A percentile compares a stretch with the other conserved stretches of the same genome.
Conservation (phyloP, 345 rosid genomes). For the Syzygium jambos region DNA sequence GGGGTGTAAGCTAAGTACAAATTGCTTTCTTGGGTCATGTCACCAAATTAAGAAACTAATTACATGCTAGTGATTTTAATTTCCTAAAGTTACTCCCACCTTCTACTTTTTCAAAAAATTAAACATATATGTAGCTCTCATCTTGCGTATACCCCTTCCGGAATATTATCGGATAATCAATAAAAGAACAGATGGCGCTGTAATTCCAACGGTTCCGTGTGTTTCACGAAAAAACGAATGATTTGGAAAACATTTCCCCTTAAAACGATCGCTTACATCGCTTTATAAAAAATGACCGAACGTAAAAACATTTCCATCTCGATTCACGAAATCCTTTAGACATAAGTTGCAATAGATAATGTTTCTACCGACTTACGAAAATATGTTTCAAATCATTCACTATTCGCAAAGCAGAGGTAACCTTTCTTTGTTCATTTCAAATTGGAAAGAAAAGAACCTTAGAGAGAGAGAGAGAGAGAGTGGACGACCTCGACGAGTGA, state of each 20-base stretch:
- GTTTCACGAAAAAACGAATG: fast-evolving
- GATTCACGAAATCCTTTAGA: not conserved
- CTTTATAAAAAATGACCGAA: not conserved
- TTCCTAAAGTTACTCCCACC: not conserved
- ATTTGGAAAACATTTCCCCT: not conserved
- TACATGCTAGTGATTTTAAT: not conserved
- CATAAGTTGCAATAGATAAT: not conserved
- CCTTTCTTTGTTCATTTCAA: not conserved
- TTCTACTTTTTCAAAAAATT: not conserved
- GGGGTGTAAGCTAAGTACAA: not conserved
- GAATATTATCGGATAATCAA: not conserved
- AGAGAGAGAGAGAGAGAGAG: not conserved
- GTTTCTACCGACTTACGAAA: not conserved
- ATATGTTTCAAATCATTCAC: too few relatives aligned
- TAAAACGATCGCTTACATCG: not conserved
- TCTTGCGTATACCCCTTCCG: not conserved
- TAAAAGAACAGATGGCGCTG: fast-evolving
- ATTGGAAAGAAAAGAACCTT: not conserved
- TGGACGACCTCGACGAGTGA: not conserved
- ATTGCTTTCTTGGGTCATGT: not conserved
- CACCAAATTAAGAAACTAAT: not conserved
- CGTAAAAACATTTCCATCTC: not conserved
- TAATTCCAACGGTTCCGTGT: not conserved
- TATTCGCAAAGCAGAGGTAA: too few relatives aligned
- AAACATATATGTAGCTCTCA: not conserved